phyloP scores from a whole-genome alignment of 2,329 filamentous ascomycete species.

The Hypocreales sp. region DNA sequence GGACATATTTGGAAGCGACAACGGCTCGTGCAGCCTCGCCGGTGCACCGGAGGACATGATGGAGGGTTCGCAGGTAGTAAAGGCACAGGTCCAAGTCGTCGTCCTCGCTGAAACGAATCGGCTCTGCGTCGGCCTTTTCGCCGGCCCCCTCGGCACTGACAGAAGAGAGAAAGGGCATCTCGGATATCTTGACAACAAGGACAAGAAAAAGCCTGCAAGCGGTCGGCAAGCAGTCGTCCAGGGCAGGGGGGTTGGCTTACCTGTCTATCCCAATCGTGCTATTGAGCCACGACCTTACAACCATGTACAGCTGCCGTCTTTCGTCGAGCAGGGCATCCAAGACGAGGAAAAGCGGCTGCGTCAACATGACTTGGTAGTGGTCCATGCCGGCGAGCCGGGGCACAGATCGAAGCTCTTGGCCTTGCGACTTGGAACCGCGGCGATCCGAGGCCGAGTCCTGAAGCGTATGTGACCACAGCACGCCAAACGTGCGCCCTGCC shows the following conservation, averaged over 20 bases:
- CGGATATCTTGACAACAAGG: conserved; percentile 41
- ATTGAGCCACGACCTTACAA: conserved; percentile 68
- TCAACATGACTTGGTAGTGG: conserved; percentile 59
- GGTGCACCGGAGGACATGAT: conserved; percentile 56
- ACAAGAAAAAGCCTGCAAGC: conserved; percentile 39
- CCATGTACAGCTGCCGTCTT: conserved; percentile 57
- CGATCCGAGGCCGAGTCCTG: conserved; percentile 42
- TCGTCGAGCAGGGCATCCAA: conserved; percentile 65
- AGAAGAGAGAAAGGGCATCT: conserved; percentile 32
- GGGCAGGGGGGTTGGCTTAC: no score
- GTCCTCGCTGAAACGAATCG: conserved; percentile 25
- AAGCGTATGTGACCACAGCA: conserved; percentile 70
- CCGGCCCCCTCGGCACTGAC: conserved; percentile 3
- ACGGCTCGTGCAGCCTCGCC: conserved; percentile 52
- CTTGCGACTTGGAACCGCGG: conserved; percentile 29
- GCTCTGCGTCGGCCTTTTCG: conserved; percentile 6
- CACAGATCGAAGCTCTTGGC: conserved; percentile 15
- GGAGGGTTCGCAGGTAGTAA: conserved; percentile 63
- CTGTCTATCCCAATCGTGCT: conserved; percentile 47
- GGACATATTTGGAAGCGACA: conserved; percentile 42
- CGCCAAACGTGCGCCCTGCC: conserved; percentile 51
- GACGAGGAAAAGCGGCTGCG: conserved; percentile 65
- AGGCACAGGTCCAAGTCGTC: conserved; percentile 63
- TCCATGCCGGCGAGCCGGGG: conserved; percentile 37
- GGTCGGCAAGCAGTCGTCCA: conserved; percentile 1